A percentile compares a stretch with the other conserved stretches of the same genome.
Conservation (phyloP, 1,284 basidiomycete genomes). For the Boletus smithii region DNA sequence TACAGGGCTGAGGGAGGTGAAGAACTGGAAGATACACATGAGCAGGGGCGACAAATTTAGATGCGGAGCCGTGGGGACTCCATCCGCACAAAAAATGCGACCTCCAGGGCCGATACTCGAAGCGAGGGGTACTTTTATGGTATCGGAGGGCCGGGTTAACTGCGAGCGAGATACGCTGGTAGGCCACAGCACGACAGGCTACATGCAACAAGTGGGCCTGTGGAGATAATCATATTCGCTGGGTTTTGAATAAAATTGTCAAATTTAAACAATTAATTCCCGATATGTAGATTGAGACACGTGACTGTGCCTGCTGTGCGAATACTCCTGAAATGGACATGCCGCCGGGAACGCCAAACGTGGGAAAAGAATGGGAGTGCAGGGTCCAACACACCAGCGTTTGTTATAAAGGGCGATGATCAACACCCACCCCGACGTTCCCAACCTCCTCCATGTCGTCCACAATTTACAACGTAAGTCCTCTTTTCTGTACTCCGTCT, state of each 20-base stretch:
- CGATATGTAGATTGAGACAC: constrained; percentile 23
- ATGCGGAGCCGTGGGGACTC: too few species aligned
- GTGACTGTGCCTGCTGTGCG: constrained; percentile 32
- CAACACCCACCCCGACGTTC: constrained; percentile 38
- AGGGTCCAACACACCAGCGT: constrained; percentile 34
- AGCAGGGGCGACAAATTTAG: too few species aligned
- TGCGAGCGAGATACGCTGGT: too few species aligned
- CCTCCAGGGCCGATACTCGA: too few species aligned
- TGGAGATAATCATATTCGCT: constrained; percentile 28
- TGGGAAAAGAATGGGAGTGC: constrained; percentile 35
- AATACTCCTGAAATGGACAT: constrained; percentile 30
- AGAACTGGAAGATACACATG: too few species aligned
- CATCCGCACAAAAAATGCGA: too few species aligned
- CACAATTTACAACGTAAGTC: constrained; percentile 47
- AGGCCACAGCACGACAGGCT: too few species aligned
- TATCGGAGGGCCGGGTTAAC: too few species aligned
- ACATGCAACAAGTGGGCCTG: too few species aligned
- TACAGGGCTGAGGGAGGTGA: too few species aligned
- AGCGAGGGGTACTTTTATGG: too few species aligned
- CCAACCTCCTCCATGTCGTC: constrained; percentile 43
- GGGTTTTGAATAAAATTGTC: constrained; percentile 13
- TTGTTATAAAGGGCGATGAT: constrained; percentile 40
- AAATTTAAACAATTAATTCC: constrained; percentile 18
- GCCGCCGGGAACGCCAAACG: constrained; percentile 36
- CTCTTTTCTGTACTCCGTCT: neutral